phyloP scores from a whole-genome alignment of 441 rosid genomes.

The Syzygium syzygioides region DNA sequence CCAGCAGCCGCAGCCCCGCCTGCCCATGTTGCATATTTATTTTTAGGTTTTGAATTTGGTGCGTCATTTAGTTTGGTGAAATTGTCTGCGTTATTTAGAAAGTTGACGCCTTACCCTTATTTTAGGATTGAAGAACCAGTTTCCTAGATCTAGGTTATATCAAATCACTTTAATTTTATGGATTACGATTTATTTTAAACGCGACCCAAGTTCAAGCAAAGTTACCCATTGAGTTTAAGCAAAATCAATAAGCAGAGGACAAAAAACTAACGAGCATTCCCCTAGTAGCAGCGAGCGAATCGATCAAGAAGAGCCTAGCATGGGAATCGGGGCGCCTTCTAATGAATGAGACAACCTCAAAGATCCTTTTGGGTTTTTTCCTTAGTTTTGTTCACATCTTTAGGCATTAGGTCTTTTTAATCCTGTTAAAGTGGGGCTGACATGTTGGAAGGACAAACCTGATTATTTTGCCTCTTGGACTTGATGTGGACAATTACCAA shows the following conservation, averaged over 20 bases:
- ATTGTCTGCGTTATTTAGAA: not conserved
- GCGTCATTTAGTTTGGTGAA: not conserved
- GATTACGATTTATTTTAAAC: no score
- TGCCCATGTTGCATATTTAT: not conserved
- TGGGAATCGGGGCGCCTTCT: not conserved
- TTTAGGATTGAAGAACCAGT: not conserved
- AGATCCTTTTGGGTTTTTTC: not conserved
- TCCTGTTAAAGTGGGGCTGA: not conserved
- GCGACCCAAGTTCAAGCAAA: no score
- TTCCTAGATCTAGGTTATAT: not conserved
- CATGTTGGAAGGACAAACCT: not conserved
- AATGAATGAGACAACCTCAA: not conserved
- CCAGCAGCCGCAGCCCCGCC: not conserved
- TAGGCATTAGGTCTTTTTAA: not conserved
- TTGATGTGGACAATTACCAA: not conserved
- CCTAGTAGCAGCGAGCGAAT: no score
- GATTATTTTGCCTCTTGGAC: not conserved
- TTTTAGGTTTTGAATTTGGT: not conserved
- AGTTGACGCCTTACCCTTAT: not conserved
- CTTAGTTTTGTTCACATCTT: not conserved
- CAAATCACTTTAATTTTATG: not conserved
- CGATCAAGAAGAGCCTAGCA: no score
- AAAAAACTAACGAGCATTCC: no score
- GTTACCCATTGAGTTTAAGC: no score
- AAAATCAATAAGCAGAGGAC: no score